phyloP scores from a whole-genome alignment of 2,329 filamentous ascomycete species.

The Aspergillus brasiliensis region DNA sequence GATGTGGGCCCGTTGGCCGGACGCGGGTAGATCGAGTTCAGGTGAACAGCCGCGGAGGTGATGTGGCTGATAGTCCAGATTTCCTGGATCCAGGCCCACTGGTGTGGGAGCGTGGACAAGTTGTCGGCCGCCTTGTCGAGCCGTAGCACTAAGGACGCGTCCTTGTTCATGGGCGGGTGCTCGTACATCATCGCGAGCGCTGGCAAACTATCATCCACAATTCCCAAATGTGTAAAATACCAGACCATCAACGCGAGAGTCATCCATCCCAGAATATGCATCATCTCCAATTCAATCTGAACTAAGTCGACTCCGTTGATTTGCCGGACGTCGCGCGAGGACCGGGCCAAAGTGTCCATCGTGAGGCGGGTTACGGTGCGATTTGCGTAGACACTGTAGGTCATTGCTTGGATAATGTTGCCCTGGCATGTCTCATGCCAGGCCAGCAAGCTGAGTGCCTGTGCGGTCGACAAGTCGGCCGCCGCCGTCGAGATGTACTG shows the following conservation, averaged over 20 bases:
- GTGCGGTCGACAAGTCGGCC: not conserved
- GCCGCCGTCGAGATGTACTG: not conserved
- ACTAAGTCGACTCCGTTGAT: not conserved
- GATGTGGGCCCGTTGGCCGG: not conserved
- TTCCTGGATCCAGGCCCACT: not conserved
- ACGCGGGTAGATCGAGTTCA: not conserved
- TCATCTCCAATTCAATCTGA: constrained; percentile 2
- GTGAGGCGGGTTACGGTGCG: not conserved
- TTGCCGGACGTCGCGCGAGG: not conserved
- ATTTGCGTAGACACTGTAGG: not conserved
- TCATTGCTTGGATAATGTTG: not conserved
- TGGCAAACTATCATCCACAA: not conserved
- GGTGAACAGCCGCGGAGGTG: not conserved
- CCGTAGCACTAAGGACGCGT: not conserved
- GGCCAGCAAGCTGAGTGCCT: not conserved
- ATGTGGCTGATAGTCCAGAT: constrained; percentile 3
- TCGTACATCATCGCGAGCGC: not conserved
- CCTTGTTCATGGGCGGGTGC: constrained; percentile 2
- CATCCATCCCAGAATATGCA: not conserved
- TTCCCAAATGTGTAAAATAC: not conserved
- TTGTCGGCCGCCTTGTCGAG: not conserved
- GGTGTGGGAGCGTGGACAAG: not conserved
- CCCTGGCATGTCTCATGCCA: constrained; percentile 1
- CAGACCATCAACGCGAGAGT: not conserved
- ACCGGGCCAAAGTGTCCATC: not conserved